Percentiles rank a stretch among this genome's conserved stretches.
phyloP scores from a whole-genome alignment of 75 land plant genomes.

The Sequoiadendron giganteum region DNA sequence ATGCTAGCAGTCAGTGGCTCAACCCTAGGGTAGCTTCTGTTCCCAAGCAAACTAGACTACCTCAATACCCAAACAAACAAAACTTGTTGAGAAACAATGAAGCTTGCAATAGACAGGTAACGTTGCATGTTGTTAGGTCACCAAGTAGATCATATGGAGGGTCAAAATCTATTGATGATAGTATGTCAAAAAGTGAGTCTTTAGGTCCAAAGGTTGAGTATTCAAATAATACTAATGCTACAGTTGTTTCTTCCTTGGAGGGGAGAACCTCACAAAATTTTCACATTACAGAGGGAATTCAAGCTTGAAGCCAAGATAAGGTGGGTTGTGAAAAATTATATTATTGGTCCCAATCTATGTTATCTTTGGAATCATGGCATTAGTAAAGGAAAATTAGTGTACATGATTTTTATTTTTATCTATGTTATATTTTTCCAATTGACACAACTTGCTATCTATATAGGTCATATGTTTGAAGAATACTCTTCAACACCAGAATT shows the following conservation, averaged over 20 bases:
- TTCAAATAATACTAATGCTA: conserved; percentile 34
- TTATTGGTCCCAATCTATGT: background rate
- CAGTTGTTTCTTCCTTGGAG: conserved; percentile 55
- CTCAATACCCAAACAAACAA: background rate
- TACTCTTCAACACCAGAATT: conserved; percentile 18
- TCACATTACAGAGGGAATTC: conserved; percentile 56
- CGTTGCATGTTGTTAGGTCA: conserved; percentile 5
- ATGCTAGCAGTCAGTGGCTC: background rate
- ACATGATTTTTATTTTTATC: background rate
- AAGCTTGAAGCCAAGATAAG: conserved; percentile 31
- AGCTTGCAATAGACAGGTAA: conserved; percentile 5
- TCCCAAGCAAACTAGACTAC: background rate
- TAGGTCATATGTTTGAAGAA: conserved; percentile 30
- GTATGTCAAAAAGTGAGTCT: conserved; percentile 59
- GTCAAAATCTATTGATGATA: conserved; percentile 57
- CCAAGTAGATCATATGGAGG: conserved; percentile 27
- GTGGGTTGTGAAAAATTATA: background rate
- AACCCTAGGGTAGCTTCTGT: background rate
- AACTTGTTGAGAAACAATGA: conserved; percentile 6
- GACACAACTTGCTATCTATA: background rate
- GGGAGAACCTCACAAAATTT: conserved; percentile 50
- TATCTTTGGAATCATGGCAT: background rate
- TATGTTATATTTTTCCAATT: background rate
- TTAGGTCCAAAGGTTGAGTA: conserved; percentile 59
- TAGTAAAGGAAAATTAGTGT: background rate